Conservation (phyloP, 768 basidiomycete species). For the Collybia sp. region DNA sequence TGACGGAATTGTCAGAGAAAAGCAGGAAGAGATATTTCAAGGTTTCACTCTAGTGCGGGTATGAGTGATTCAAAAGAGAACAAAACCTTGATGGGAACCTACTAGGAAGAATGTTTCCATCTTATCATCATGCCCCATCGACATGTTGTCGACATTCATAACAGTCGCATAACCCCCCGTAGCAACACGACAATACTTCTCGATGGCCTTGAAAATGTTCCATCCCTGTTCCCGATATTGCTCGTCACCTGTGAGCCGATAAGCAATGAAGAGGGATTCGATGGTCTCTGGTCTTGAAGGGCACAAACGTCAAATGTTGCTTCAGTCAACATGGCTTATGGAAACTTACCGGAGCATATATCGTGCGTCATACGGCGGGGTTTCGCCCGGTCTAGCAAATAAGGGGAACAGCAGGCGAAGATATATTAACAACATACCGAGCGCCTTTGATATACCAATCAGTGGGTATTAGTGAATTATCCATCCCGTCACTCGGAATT, state of each 20-base stretch:
- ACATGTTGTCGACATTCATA: conserved; percentile 77
- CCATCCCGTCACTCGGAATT: conserved; percentile 43
- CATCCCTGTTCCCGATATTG: conserved; percentile 83
- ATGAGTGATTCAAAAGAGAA: background rate
- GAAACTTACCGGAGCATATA: conserved; percentile 76
- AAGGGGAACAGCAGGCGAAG: conserved; percentile 1
- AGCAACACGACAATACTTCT: conserved; percentile 72
- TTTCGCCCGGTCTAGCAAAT: conserved; percentile 20
- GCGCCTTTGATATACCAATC: conserved; percentile 94
- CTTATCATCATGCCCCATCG: conserved; percentile 68
- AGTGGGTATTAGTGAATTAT: conserved; percentile 23
- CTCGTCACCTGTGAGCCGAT: conserved; percentile 78
- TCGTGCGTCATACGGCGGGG: conserved; percentile 73
- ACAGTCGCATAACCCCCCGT: conserved; percentile 85
- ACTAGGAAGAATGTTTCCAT: conserved; percentile 98
- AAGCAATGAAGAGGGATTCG: conserved; percentile 91
- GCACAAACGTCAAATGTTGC: background rate
- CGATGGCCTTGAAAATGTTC: conserved; percentile 88
- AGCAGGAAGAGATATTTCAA: conserved; percentile 90
- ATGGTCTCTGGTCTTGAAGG: conserved; percentile 78
- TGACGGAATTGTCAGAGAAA: conserved; percentile 69
- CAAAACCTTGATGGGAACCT: conserved; percentile 22
- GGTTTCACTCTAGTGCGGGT: conserved; percentile 66
- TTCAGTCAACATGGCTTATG: background rate
- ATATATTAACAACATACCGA: conserved; percentile 29